These are phyloP conservation scores for Auriculariales sp. DNA, from an alignment of 768 basidiomycete genomes.

Conservation along the genomic window DNA sequence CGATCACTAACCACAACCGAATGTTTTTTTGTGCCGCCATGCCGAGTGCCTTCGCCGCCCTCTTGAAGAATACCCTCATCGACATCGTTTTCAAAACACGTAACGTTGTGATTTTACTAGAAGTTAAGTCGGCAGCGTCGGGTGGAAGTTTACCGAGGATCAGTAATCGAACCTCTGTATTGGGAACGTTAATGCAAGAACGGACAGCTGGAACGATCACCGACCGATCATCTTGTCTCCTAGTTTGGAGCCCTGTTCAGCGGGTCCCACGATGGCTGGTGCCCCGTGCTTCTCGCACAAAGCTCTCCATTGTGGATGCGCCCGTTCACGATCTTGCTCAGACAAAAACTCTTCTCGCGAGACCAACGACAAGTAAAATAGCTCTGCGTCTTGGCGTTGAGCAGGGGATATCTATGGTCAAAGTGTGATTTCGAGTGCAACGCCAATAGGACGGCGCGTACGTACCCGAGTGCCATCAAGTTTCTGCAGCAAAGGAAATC, in stretches of 20 bases:
- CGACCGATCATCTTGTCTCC: constrained; percentile 47
- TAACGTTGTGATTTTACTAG: constrained; percentile 14
- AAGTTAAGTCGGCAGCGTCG: constrained; percentile 9
- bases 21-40: constrained; percentile 19
- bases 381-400: constrained; percentile 68
- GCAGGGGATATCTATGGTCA: constrained; percentile 42
- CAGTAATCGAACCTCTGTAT: constrained; percentile 6
- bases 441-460: constrained; percentile 11
- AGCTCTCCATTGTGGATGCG: constrained; percentile 51
- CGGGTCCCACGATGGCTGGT: constrained; percentile 1
- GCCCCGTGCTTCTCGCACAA: constrained; percentile 31
- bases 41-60: constrained; percentile 35
- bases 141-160: constrained; percentile 8
- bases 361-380: constrained; percentile 66
- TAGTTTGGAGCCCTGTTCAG: constrained; percentile 26
- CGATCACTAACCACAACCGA: constrained; percentile 42
- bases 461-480: constrained; percentile 56
- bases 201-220: no score
- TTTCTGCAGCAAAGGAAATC: constrained; percentile 41
- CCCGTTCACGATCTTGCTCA: constrained; percentile 26
- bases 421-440: no score
- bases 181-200: no score
- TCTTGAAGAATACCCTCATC: constrained; percentile 46
- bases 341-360: constrained; percentile 27
- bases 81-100: constrained; percentile 58